Base-by-base conservation (phyloP, 1,139 yeast species). In the Arxiozyma slooffiae region DNA sequence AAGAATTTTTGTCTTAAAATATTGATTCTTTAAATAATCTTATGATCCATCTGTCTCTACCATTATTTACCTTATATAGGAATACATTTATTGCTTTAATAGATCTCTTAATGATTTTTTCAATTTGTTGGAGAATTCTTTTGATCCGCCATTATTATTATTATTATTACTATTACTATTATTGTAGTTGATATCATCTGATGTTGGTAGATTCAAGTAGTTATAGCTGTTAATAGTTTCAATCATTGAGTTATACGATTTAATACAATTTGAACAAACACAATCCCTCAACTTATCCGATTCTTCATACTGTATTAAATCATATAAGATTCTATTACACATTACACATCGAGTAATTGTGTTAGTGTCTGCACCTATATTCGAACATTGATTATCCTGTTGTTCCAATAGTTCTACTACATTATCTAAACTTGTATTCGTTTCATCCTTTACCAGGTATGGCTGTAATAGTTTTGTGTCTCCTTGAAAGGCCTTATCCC, bases 241-340 rank as follows among this genome's bases (percentile, higher is more conserved):
- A 38, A 76, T 71, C 40, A 80, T 73, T 43, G 70, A 71, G 58
- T 81, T 86, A 61, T 81, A 81, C 22, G 70, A 71, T 47, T 71
- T 80, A 14, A 81, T 77, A 58, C 90, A 83, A 51, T 76, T 77
- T 49, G 78, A 77, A 60, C 90, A 83, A 1, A 82, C 81, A 55
- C 82, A 78, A 55, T 82, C 86, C 38, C 71, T 71, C 51, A 58
- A 72, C 2, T 18, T 22, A 3, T 50, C 45, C 3, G 58, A 56
- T 8, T 60, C 56, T 4, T 57, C 52, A 14, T 77, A 61, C 5
- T 82, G 73, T 52, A 84, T 78, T 44, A 82, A 67, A 53, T 82
- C 88, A 61, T 82, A 82, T 22, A 82, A 63, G 7, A 87, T 85
- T 51, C 75, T 78, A 45, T 81, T 85, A 62, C 89, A 82, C 16